Evolutionary conservation across 768 basidiomycete genomes (phyloP).

Genomic region (Naganishia vaughanmartiniae): DNA sequence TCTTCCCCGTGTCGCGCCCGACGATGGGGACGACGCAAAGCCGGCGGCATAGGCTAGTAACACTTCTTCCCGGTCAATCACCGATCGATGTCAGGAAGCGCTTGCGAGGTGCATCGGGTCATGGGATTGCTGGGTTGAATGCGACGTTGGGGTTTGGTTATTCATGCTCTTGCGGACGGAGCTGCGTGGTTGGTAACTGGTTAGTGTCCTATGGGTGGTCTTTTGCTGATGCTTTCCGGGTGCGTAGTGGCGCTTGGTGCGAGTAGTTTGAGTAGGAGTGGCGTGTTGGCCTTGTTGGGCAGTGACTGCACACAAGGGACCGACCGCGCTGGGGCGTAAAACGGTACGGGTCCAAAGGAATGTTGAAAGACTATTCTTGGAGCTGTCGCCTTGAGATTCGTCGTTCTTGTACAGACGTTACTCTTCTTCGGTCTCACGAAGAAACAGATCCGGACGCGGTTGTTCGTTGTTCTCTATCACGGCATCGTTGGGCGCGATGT

Average conservation of each 20-base stretch:
- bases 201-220: too few species aligned
- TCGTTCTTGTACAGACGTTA: conserved; percentile 74
- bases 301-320: conserved; percentile 81
- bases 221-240: too few species aligned
- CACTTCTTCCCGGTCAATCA: too few species aligned
- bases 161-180: conserved; percentile 88
- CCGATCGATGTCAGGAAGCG: conserved; percentile 33
- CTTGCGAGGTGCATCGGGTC: conserved; percentile 42
- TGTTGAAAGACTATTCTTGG: too few species aligned
- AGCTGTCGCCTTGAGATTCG: too few species aligned
- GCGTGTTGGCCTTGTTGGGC: conserved; percentile 70
- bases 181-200: too few species aligned
- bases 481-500: conserved; percentile 75
- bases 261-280: conserved; percentile 50
- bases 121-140: conserved; percentile 59
- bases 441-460: conserved; percentile 67
- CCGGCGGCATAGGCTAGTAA: too few species aligned
- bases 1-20: conserved; percentile 20
- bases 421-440: conserved; percentile 71
- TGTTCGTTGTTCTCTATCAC: conserved; percentile 76
- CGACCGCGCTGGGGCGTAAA: too few species aligned
- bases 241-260: conserved; percentile 89
- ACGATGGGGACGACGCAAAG: conserved; percentile 31
- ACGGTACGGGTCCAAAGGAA: too few species aligned
- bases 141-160: conserved; percentile 78